A percentile compares a stretch with the other conserved stretches of the same genome.
phyloP scores from a whole-genome alignment of 2,329 filamentous ascomycete species.

The Hortaea sp. region DNA sequence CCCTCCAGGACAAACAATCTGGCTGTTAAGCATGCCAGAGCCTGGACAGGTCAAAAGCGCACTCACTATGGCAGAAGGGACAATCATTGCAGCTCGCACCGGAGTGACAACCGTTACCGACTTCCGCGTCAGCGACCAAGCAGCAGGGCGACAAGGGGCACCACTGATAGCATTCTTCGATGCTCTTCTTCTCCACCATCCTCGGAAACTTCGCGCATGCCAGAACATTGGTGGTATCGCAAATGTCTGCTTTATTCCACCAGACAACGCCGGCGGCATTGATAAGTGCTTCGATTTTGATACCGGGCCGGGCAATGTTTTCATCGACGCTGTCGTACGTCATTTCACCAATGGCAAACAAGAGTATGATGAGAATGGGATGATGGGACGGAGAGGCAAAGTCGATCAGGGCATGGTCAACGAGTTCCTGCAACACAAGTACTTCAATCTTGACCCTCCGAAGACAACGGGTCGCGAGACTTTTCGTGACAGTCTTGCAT shows the following conservation, averaged over 20 bases:
- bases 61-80: slow-evolving; percentile 49
- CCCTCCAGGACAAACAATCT: slow-evolving; percentile 52
- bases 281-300: slow-evolving; percentile 22
- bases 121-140: slow-evolving; percentile 48
- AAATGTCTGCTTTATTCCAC: slow-evolving; percentile 51
- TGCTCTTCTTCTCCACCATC: slow-evolving; percentile 45
- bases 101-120: slow-evolving; percentile 51
- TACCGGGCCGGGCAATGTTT: slow-evolving; percentile 25
- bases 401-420: slow-evolving; percentile 24
- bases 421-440: slow-evolving; percentile 30
- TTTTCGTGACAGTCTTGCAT: slow-evolving; percentile 47
- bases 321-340: slow-evolving; percentile 23
- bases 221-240: slow-evolving; percentile 54
- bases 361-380: slow-evolving; percentile 25
- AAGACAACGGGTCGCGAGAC: slow-evolving; percentile 52
- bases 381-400: slow-evolving; percentile 18
- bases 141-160: slow-evolving; percentile 45
- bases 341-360: slow-evolving; percentile 22
- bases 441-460: slow-evolving; percentile 42
- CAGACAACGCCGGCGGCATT: slow-evolving; percentile 29
- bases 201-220: slow-evolving; percentile 47
- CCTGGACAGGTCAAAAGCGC: slow-evolving; percentile 37
- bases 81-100: slow-evolving; percentile 44
- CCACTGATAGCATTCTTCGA: slow-evolving; percentile 51
- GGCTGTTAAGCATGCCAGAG: slow-evolving; percentile 45